Base-by-base conservation (phyloP, 352 stramenopile genomes). In the Peronospora belbahrii region DNA sequence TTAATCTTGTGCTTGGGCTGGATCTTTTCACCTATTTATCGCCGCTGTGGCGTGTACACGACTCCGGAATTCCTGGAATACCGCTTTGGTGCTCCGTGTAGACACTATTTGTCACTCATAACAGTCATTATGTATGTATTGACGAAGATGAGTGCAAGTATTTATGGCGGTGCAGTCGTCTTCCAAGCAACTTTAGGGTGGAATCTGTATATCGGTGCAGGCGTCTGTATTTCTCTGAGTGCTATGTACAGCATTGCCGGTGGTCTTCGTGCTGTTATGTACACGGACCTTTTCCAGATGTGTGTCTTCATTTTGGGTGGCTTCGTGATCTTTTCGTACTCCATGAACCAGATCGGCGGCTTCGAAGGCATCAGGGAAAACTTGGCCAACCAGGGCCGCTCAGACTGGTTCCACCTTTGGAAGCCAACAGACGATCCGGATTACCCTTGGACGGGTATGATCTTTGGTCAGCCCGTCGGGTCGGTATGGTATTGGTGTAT, bases 401-500 rank as follows among this genome's bases (percentile, higher is more conserved):
- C 53, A 3, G 44, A 68, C 13, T 81, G 60, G 51, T 77, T 74
- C 58, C 57, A 83, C 37, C 42, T 82, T 6, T 84, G 72, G 61
- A 74, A 82, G 37, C 58, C 64, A 6, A 71, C 59, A 2, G 42
- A 57, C 17, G 74, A 85, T 33, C 37, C 52, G 1, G 73, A 83
- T 42, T 85, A 85, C 50, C 74, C 74, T 38, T 85, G 71, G 74
- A 83, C 73, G 1, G 73, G 73, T 39, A 83, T 84, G 68, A 61
- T 85, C 32, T 74, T 85, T 18, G 74, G 74, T 3, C 69, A 82
- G 43, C 70, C 67, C 15, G 50, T 83, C 7, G 70, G 71, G 6
- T 79, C 67, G 8, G 69, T 82, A 31, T 85, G 72, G 71, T 83
- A 85, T 52, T 85, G 74, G 74, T 83, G 74, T 46, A 82, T 85